phyloP scores from a whole-genome alignment of 345 rosid genomes.

The Rhodomyrtus tomentosa region DNA sequence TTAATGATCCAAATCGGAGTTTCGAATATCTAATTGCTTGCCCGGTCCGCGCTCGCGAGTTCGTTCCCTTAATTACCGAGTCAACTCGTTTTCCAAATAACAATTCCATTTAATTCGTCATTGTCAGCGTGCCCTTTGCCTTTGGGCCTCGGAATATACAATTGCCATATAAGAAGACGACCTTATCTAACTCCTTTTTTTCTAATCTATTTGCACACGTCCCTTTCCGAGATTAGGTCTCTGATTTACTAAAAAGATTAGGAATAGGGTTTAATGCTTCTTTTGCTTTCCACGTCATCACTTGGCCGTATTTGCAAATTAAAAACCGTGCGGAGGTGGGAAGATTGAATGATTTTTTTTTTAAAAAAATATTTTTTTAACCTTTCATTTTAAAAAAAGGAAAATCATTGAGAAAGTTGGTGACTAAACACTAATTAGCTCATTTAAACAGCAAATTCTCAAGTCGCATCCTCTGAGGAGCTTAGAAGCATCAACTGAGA shows the following conservation, averaged over 20 bases:
- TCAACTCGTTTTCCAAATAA: background rate
- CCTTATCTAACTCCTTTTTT: too few relatives aligned
- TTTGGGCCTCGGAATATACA: background rate
- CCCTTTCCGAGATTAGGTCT: background rate
- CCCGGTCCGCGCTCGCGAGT: background rate
- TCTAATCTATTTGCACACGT: background rate
- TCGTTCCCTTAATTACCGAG: background rate
- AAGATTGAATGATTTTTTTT: too few relatives aligned
- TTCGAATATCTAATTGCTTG: background rate
- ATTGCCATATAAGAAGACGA: background rate
- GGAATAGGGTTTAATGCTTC: background rate
- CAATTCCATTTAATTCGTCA: background rate
- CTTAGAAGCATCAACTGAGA: background rate
- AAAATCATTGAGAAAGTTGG: background rate
- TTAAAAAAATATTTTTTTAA: background rate
- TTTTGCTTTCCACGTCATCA: background rate
- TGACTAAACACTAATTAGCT: background rate
- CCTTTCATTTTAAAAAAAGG: background rate
- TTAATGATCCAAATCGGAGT: background rate
- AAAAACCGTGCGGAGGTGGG: background rate
- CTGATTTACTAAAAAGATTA: background rate
- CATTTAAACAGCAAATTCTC: background rate
- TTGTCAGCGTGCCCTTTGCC: background rate
- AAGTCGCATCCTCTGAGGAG: background rate
- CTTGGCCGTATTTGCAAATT: background rate